A percentile compares a stretch with the other conserved stretches of the same genome.
These are phyloP conservation scores for Alternaria brassicicola DNA, from an alignment of 2,329 filamentous ascomycete genomes.

Conservation along the genomic window DNA sequence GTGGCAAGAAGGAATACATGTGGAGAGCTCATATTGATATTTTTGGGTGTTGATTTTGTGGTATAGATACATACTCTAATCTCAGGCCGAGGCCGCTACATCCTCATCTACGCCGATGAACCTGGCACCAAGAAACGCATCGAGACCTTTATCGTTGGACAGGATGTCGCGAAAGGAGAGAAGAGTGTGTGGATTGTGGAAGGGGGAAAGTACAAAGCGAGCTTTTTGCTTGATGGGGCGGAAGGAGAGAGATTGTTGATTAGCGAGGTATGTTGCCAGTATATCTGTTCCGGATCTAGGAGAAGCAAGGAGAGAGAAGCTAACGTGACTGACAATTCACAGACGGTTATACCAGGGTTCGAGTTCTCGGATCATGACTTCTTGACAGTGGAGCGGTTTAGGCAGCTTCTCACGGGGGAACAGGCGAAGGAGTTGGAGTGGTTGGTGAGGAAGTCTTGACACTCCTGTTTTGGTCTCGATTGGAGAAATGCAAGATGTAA, in stretches of 20 bases:
- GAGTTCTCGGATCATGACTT: slow-evolving; percentile 72
- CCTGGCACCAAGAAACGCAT: slow-evolving; percentile 57
- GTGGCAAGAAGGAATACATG: neutral
- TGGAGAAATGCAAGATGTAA: neutral
- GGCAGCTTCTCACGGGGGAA: slow-evolving; percentile 56
- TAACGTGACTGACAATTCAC: neutral
- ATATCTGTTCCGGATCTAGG: neutral
- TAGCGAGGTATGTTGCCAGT: slow-evolving; percentile 56
- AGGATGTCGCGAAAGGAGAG: slow-evolving; percentile 63
- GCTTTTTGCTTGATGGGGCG: slow-evolving; percentile 59
- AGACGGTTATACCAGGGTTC: slow-evolving; percentile 71
- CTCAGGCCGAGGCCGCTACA: slow-evolving; percentile 66
- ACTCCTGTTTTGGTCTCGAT: neutral
- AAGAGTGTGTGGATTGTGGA: slow-evolving; percentile 72
- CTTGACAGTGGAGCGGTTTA: slow-evolving; percentile 56
- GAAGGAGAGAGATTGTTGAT: slow-evolving; percentile 63
- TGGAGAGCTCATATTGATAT: neutral
- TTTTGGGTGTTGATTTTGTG: neutral
- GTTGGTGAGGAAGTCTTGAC: slow-evolving; percentile 43
- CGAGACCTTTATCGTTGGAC: slow-evolving; percentile 70
- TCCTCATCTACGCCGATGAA: slow-evolving; percentile 66
- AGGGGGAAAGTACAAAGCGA: slow-evolving; percentile 70
- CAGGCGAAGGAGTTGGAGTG: slow-evolving; percentile 57
- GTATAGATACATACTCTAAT: slow-evolving; percentile 65
- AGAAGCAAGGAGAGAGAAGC: neutral